Evolutionary conservation across 768 basidiomycete species (phyloP), one percentile per base, ranked within the genome.

Genomic region (Epithele typhae): DNA sequence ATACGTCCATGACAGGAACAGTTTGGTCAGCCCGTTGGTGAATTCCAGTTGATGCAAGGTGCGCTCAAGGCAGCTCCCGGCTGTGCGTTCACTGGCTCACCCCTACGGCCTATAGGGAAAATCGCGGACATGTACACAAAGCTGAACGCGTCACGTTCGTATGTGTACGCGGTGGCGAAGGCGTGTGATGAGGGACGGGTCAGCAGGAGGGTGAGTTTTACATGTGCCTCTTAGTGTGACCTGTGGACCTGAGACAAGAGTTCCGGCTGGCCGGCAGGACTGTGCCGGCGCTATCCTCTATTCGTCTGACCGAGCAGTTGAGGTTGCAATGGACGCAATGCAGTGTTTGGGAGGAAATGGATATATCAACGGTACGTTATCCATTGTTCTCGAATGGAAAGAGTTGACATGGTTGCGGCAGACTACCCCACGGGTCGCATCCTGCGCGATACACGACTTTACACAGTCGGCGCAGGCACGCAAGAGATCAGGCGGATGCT

Each of bases 31-130:
- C 82, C 85, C 9, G 76, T 97, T 35, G 94, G 88, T 18, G 86
- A 86, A 25, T 95, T 96, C 74, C 93, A 96, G 65, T 62, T 96
- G 46, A 96, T 97, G 89, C 94, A 96, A 78, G 93, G 92, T 81
- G 61, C 59, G 69, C n/a, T n/a, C n/a, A 51, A 17, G 19, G 25
- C n/a, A 15, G 2, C 19, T 14, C 34, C 27, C 23, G 17, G 35
- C 17, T 15, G 17, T 42, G 5, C n/a, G n/a, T n/a, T n/a, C n/a
- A n/a, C n/a, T n/a, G n/a, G n/a, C n/a, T n/a, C n/a, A 33, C 25
- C 7, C n/a, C 8, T 23, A 4, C 37, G 30, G 30, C 9, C 12
- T 41, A 30, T 58, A 87, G 87, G 77, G 46, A 90, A 89, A 63
- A 82, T 87, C 40, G 85, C 84, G 54, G 92, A 95, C 64, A 95